These are phyloP conservation scores for Geoglossum glabrum DNA, from an alignment of 495 filamentous ascomycete genomes.

Conservation along the genomic window DNA sequence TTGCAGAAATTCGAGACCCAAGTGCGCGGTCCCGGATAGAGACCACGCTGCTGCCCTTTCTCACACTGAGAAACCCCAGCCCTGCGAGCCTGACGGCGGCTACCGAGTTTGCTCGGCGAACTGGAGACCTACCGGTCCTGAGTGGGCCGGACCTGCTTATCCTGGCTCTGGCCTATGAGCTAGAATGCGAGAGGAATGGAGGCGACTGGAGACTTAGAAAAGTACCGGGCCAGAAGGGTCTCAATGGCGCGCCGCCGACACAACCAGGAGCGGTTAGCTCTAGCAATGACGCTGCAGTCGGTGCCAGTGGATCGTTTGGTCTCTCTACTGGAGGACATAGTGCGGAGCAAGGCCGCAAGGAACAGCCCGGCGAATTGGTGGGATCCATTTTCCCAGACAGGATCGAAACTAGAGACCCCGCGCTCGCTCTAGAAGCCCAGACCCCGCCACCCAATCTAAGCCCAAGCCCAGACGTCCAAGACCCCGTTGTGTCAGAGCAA, in stretches of 20 bases:
- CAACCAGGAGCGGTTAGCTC: neutral
- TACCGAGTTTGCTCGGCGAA: slow-evolving; percentile 72
- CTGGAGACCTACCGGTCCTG: slow-evolving; percentile 72
- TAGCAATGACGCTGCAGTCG: neutral
- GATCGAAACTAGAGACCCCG: neutral
- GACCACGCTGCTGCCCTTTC: slow-evolving; percentile 62
- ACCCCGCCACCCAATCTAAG: neutral
- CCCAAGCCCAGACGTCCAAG: neutral
- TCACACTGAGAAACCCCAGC: slow-evolving; percentile 51
- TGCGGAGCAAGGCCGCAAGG: neutral
- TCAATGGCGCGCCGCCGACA: slow-evolving; percentile 4
- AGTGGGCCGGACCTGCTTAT: slow-evolving; percentile 76
- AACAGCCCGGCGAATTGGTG: neutral
- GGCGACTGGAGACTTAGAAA: slow-evolving; percentile 48
- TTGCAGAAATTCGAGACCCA: slow-evolving; percentile 78
- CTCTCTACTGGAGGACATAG: neutral
- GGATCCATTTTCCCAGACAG: neutral
- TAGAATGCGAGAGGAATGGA: slow-evolving; percentile 18
- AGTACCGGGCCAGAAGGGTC: slow-evolving; percentile 4
- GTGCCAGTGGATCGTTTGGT: neutral
- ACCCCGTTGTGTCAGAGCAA: neutral
- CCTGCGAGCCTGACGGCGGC: slow-evolving; percentile 58
- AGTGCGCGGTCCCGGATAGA: slow-evolving; percentile 61
- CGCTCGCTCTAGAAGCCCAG: neutral
- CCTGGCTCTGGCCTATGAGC: slow-evolving; percentile 75